Percentiles rank a stretch among this genome's conserved stretches.
Conservation (phyloP, 1,139 yeast genomes). For the Yarrowia galli region DNA sequence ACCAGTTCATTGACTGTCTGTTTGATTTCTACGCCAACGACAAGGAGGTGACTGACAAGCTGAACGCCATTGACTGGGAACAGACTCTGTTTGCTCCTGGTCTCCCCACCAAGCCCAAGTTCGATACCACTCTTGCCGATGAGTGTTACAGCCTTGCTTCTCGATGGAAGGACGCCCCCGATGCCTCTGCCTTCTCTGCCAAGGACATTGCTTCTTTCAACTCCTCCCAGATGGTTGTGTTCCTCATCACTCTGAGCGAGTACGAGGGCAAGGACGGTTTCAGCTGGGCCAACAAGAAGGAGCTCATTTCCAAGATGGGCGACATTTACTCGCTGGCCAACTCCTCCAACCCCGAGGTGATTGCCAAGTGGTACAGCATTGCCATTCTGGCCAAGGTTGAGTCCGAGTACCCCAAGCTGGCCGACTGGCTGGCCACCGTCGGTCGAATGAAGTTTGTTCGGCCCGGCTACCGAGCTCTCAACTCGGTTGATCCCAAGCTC, state of each 20-base stretch:
- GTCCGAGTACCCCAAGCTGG: slow-evolving; percentile 59
- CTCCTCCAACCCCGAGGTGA: slow-evolving; percentile 79
- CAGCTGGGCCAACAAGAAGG: slow-evolving; percentile 41
- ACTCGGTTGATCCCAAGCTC: slow-evolving; percentile 66
- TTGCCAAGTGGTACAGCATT: slow-evolving; percentile 77
- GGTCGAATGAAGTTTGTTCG: slow-evolving; percentile 96
- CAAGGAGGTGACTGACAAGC: slow-evolving; percentile 51
- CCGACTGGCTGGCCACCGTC: slow-evolving; percentile 87
- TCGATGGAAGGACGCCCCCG: slow-evolving; percentile 58
- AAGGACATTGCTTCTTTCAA: slow-evolving; percentile 64
- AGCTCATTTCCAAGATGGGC: slow-evolving; percentile 54
- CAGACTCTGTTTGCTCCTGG: slow-evolving; percentile 83
- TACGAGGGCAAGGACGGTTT: slow-evolving; percentile 39
- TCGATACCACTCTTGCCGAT: slow-evolving; percentile 80
- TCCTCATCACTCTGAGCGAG: slow-evolving; percentile 62
- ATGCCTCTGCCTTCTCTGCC: slow-evolving; percentile 49
- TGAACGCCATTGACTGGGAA: slow-evolving; percentile 82
- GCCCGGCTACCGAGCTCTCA: slow-evolving; percentile 76
- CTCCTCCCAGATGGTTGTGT: slow-evolving; percentile 79
- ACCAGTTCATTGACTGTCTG: slow-evolving; percentile 77
- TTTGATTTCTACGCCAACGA: slow-evolving; percentile 59
- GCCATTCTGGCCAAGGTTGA: slow-evolving; percentile 54
- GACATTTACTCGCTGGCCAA: slow-evolving; percentile 57
- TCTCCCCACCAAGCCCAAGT: slow-evolving; percentile 79
- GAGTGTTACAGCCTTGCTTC: slow-evolving; percentile 71